These are phyloP conservation scores for Volutella citrinella DNA, from an alignment of 2,329 filamentous ascomycete genomes.

Conservation along the genomic window DNA sequence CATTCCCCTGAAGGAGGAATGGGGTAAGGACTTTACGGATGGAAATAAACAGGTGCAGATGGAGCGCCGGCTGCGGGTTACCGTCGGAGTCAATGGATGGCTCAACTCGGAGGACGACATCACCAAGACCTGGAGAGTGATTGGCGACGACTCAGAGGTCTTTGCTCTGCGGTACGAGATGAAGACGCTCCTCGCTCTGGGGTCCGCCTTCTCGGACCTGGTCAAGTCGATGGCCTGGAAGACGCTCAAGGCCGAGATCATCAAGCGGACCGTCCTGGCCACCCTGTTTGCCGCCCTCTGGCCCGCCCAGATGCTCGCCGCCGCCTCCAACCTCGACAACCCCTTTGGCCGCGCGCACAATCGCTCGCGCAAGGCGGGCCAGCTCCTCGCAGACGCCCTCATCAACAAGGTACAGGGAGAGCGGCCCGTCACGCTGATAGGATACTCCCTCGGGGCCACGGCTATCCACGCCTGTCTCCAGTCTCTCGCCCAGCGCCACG, in stretches of 20 bases:
- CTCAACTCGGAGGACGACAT: conserved; percentile 72
- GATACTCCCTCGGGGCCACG: conserved; percentile 77
- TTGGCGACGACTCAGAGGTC: conserved; percentile 70
- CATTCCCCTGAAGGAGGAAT: conserved; percentile 62
- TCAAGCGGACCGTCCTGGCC: conserved; percentile 68
- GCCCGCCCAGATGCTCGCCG: conserved; percentile 64
- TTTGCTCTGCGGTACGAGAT: conserved; percentile 86
- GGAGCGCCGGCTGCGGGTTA: conserved; percentile 65
- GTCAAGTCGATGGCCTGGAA: conserved; percentile 74
- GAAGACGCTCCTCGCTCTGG: conserved; percentile 71
- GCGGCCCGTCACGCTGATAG: conserved; percentile 74
- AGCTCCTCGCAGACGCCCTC: conserved; percentile 76
- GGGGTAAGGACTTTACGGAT: conserved; percentile 26
- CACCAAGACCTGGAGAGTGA: conserved; percentile 72
- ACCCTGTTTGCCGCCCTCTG: conserved; percentile 67
- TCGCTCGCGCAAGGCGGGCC: conserved; percentile 75
- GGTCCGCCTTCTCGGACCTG: conserved; percentile 67
- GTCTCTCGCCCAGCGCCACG: conserved; percentile 70
- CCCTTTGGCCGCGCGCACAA: conserved; percentile 76
- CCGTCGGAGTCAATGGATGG: conserved; percentile 87
- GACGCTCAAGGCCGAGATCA: conserved; percentile 69
- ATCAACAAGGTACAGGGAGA: conserved; percentile 81
- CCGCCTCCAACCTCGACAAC: conserved; percentile 72
- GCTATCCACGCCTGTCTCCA: conserved; percentile 81
- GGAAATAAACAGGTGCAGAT: conserved; percentile 23